Evolutionary conservation across 495 filamentous ascomycete genomes (phyloP), one percentile per base, ranked within the genome.

Genomic region (Aspergillus kassunensis): DNA sequence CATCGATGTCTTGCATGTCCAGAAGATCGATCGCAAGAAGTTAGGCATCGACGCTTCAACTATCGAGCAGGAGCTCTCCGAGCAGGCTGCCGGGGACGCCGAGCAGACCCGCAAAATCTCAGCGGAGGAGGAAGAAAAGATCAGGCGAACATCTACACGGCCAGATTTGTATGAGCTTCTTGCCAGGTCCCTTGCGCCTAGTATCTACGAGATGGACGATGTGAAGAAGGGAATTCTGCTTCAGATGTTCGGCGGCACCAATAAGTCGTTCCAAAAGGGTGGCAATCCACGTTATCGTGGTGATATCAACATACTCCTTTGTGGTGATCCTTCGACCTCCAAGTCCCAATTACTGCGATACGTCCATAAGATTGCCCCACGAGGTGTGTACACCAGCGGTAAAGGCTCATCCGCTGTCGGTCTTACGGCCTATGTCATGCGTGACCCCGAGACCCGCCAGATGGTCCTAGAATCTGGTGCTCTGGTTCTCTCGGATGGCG

Each of bases 201-300:
- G 90, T 53, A 81, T 99, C 57, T 97, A 95, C 72, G 93, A 99
- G 66, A 90, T 93, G 88, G 95, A 97, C 53, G 93, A 99, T 64
- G 89, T 97, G 30, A 97, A 97, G 80, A 98, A 98, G 67, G 93
- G 93, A 23, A 95, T 98, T 49, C 75, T 98, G 10, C 83, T 98
- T 3, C 93, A 98, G 61, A 78, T 98, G 40, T 98, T 98, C 63
- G 95, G 93, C 13, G 93, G 93, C 21, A 97, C 93, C n/a, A 98
- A 98, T 73, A 98, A 98, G 69, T 85, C 87, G 0, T 98, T 98
- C 66, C 86, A 97, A 58, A 96, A 96, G 68, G 93, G 93, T 41
- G 93, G 91, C 50, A 95, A 87, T 61, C 93, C 93, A 9, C 90
- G 86, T 53, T 98, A 98, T 65, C 83, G 93, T 68, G 93, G 93